These are phyloP conservation scores for Artemisia argyi DNA, from an alignment of 129 eudicot genomes.

Conservation along the genomic window DNA sequence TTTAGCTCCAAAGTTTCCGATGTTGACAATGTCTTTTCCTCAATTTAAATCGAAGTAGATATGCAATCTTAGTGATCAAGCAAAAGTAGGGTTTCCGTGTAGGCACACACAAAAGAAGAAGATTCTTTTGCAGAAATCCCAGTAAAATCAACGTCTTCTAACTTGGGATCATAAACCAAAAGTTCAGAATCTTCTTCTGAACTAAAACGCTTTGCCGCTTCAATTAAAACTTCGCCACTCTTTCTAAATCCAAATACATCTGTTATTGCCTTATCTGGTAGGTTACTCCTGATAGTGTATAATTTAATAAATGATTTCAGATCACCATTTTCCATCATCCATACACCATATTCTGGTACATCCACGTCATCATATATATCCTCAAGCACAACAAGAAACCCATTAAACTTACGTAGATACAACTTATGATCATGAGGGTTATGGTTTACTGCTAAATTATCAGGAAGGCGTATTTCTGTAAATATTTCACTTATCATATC, in stretches of 20 bases:
- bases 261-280: too few species aligned
- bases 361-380: not conserved
- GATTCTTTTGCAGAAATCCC: not conserved
- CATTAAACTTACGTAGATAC: not conserved
- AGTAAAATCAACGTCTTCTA: not conserved
- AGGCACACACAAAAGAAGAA: not conserved
- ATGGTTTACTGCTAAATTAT: not conserved
- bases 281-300: not conserved
- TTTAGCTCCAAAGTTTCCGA: not conserved
- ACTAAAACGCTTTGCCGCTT: not conserved
- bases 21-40: not conserved
- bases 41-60: not conserved
- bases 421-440: not conserved
- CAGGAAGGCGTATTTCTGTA: not conserved
- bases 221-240: not conserved
- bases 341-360: not conserved
- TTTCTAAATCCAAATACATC: not conserved
- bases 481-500: not conserved
- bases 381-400: not conserved
- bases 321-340: not conserved
- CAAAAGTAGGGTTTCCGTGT: not conserved
- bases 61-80: slow-evolving; percentile 1
- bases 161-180: not conserved
- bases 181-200: not conserved
- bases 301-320: not conserved